Evolutionary conservation across 306 rosid species (phyloP).

Genomic region (Amphicarpaea edgeworthii): DNA sequence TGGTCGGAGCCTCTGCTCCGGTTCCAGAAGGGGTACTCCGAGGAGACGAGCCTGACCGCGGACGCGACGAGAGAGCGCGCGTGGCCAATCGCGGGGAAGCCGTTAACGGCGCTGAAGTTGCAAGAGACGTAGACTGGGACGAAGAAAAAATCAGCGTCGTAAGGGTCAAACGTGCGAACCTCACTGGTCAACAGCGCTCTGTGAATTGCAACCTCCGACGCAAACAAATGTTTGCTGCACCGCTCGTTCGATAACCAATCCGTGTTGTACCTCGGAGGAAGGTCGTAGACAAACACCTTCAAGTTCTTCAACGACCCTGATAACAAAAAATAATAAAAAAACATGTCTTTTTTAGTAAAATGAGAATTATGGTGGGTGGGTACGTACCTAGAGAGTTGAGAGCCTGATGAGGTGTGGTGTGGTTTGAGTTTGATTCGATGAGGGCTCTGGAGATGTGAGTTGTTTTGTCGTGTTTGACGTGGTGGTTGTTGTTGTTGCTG

Average conservation of each 20-base stretch:
- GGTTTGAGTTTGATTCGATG: conserved; percentile 53
- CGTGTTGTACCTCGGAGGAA: conserved; percentile 76
- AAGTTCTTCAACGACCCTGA: conserved; percentile 53
- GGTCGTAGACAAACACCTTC: conserved; percentile 75
- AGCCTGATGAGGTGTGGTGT: conserved; percentile 29
- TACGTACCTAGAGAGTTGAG: conserved; percentile 51
- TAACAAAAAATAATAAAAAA: too few relatives aligned
- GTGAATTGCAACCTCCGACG: conserved; percentile 92
- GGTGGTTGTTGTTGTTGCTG: conserved; percentile 43
- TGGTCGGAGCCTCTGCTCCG: conserved; percentile 83
- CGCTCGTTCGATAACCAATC: conserved; percentile 75
- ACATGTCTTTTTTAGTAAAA: too few relatives aligned
- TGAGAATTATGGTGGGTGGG: too few relatives aligned
- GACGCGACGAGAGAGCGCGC: conserved; percentile 80
- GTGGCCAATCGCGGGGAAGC: conserved; percentile 95
- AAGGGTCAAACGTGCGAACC: conserved; percentile 75
- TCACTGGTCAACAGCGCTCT: conserved; percentile 73
- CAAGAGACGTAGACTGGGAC: conserved; percentile 97
- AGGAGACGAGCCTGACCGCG: conserved; percentile 62
- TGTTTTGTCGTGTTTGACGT: background rate
- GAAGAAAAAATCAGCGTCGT: conserved; percentile 89
- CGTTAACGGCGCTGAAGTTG: conserved; percentile 90
- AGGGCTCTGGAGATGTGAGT: conserved; percentile 60
- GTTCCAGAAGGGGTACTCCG: conserved; percentile 74
- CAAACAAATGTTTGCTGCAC: conserved; percentile 79